These are phyloP conservation scores for Selenicereus undatus DNA, from an alignment of 148 eudicot species.

Conservation along the genomic window DNA sequence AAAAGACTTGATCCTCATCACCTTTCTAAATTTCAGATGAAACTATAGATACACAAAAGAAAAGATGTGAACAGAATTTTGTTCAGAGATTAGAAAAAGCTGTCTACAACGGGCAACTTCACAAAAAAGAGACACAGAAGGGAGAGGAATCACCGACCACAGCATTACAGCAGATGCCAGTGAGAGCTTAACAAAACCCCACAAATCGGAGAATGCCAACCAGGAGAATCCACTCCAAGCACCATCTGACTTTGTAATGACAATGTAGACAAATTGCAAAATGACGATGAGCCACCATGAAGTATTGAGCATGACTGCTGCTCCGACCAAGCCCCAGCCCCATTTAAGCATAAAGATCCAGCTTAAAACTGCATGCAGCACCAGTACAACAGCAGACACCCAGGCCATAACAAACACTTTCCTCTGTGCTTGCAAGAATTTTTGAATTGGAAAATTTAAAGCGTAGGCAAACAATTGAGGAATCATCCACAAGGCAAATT, in stretches of 20 bases:
- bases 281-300: conserved; percentile 81
- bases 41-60: neutral
- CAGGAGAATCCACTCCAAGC: conserved; percentile 77
- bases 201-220: conserved; percentile 69
- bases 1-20: neutral
- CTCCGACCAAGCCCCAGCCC: conserved; percentile 69
- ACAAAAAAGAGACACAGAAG: neutral
- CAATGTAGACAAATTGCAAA: conserved; percentile 50
- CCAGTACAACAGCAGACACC: conserved; percentile 51
- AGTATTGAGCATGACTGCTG: conserved; percentile 55
- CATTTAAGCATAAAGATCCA: conserved; percentile 59
- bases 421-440: conserved; percentile 81
- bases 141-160: conserved; percentile 37
- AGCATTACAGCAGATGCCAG: conserved; percentile 80
- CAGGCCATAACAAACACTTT: conserved; percentile 64
- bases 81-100: neutral
- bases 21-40: neutral
- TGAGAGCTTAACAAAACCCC: conserved; percentile 68
- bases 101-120: neutral
- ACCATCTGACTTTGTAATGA: conserved; percentile 63
- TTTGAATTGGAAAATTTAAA: conserved; percentile 67
- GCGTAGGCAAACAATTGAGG: conserved; percentile 79
- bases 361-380: conserved; percentile 52
- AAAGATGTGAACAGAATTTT: neutral
- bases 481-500: conserved; percentile 66